Conservation (phyloP, 306 rosid species). For the Hippophae gyantsensis region DNA sequence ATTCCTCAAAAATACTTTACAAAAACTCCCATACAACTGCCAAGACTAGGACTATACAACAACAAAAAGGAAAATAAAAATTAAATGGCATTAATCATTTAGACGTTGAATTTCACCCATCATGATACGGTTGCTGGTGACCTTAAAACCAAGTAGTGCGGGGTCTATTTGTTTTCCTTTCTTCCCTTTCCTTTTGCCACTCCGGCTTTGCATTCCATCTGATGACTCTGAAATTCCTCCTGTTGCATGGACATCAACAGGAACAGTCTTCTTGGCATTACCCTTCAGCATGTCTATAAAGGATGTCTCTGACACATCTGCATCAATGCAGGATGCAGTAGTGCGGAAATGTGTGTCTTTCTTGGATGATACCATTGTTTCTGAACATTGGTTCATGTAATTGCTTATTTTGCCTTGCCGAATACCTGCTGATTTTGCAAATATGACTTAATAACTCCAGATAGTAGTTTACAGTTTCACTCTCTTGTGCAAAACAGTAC, state of each 20-base stretch:
- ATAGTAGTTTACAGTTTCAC: not conserved
- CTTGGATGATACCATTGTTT: constrained; percentile 22
- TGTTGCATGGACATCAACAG: constrained; percentile 14
- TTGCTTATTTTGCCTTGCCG: constrained; percentile 25
- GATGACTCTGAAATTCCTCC: constrained; percentile 24
- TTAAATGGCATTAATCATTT: constrained; percentile 23
- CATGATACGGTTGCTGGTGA: constrained; percentile 50
- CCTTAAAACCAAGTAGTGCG: constrained; percentile 53
- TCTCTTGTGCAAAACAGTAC: not conserved
- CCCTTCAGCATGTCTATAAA: constrained; percentile 55
- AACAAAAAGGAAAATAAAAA: not conserved
- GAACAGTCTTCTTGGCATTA: constrained; percentile 29
- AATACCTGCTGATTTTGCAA: constrained; percentile 21
- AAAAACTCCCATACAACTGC: constrained; percentile 13
- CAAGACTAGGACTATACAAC: not conserved
- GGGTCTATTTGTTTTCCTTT: constrained; percentile 55
- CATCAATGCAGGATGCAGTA: constrained; percentile 31
- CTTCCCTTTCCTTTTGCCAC: constrained; percentile 53
- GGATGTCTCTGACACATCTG: constrained; percentile 42
- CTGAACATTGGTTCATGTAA: constrained; percentile 24
- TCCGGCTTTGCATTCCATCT: constrained; percentile 35
- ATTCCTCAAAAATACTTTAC: constrained; percentile 10
- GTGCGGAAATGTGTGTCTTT: constrained; percentile 28
- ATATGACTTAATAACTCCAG: not conserved
- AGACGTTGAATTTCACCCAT: constrained; percentile 58